Evolutionary conservation across 192 early-diverging fungal species (phyloP).

Genomic region (Thamnidium elegans): DNA sequence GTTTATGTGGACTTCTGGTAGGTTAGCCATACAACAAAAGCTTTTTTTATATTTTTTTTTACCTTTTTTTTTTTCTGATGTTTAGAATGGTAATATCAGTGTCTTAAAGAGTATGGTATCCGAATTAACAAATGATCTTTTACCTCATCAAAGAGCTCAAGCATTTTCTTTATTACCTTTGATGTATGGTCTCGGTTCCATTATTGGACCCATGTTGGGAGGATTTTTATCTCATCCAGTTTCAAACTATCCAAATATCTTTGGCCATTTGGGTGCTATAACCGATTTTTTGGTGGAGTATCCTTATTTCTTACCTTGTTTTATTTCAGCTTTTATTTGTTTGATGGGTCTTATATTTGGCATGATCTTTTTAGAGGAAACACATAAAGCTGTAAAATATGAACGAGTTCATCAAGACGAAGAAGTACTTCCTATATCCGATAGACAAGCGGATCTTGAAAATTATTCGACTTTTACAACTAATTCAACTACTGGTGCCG

Average conservation of each 20-base stretch:
- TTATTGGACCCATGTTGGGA: constrained; percentile 61
- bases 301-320: constrained; percentile 74
- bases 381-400: constrained; percentile 16
- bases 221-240: constrained; percentile 66
- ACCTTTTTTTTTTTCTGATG: not conserved
- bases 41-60: not conserved
- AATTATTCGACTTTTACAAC: constrained; percentile 17
- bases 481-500: not conserved
- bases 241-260: constrained; percentile 49
- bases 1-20: constrained; percentile 54
- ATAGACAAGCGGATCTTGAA: not conserved
- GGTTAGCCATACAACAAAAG: not conserved
- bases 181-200: constrained; percentile 56
- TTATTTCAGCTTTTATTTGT: constrained; percentile 53
- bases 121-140: constrained; percentile 70
- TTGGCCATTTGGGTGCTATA: constrained; percentile 33
- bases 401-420: not conserved
- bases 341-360: constrained; percentile 54
- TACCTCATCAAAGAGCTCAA: constrained; percentile 43
- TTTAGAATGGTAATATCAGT: constrained; percentile 60
- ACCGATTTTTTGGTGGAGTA: constrained; percentile 47
- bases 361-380: constrained; percentile 53
- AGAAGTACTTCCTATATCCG: not conserved
- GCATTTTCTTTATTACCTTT: constrained; percentile 68
- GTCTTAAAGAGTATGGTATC: constrained; percentile 69